phyloP scores from a whole-genome alignment of 1,139 yeast genomes.

The Yamadazyma jaroonii region DNA sequence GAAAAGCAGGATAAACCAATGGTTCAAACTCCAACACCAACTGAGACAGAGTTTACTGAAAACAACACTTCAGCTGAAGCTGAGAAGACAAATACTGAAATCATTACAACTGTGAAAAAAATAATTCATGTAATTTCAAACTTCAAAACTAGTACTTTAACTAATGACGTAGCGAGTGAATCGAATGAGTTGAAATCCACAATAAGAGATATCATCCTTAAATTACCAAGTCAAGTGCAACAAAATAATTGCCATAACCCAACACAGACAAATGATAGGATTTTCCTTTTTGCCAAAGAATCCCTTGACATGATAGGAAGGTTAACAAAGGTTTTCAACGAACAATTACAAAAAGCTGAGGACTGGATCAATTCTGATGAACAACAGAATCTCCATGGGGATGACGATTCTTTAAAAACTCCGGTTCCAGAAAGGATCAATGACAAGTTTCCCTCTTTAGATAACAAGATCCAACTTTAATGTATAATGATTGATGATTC shows the following conservation, averaged over 20 bases:
- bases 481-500: conserved; percentile 1
- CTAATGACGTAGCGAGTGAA: conserved; percentile 17
- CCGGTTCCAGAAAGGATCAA: conserved; percentile 2
- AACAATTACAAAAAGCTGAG: conserved; percentile 81
- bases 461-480: conserved; percentile 12
- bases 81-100: conserved; percentile 69
- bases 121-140: conserved; percentile 83
- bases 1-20: conserved; percentile 8
- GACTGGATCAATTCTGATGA: conserved; percentile 62
- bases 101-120: conserved; percentile 83
- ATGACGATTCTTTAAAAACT: neutral
- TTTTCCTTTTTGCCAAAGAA: conserved; percentile 81
- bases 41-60: neutral
- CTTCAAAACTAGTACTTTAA: conserved; percentile 71
- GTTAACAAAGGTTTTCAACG: conserved; percentile 79
- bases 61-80: conserved; percentile 13
- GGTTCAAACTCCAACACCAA: conserved; percentile 3
- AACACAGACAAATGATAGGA: conserved; percentile 55
- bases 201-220: conserved; percentile 74
- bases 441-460: conserved; percentile 1
- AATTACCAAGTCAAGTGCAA: conserved; percentile 55
- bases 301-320: conserved; percentile 84
- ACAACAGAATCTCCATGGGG: neutral
- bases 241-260: conserved; percentile 22
- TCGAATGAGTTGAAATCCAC: conserved; percentile 51